Conservation (phyloP, 768 basidiomycete species). For the Epithele typhae region DNA sequence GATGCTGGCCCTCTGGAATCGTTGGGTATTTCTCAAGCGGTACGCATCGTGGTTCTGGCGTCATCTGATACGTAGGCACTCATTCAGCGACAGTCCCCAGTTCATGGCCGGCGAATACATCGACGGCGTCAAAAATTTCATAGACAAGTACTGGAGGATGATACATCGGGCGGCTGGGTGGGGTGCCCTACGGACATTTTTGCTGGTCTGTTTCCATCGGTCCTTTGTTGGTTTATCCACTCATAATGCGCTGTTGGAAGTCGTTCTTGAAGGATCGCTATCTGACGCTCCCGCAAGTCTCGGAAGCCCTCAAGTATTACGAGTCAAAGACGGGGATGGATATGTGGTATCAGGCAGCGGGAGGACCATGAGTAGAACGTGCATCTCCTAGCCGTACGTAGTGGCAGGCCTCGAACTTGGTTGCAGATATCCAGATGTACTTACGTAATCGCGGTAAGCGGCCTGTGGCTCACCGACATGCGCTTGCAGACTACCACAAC, state of each 20-base stretch:
- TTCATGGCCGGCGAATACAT: constrained; percentile 52
- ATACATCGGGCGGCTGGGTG: constrained; percentile 70
- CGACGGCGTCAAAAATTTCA: constrained; percentile 48
- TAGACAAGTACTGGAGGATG: constrained; percentile 58
- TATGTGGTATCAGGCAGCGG: constrained; percentile 35
- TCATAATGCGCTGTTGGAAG: constrained; percentile 34
- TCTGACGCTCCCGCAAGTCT: constrained; percentile 46
- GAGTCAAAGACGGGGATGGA: constrained; percentile 48
- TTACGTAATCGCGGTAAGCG: constrained; percentile 6
- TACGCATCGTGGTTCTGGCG: constrained; percentile 19
- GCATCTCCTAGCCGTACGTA: no score
- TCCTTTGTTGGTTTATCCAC: neutral
- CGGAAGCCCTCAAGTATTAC: constrained; percentile 48
- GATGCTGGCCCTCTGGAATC: constrained; percentile 71
- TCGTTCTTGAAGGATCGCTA: constrained; percentile 52
- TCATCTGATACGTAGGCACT: neutral
- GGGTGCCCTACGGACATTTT: constrained; percentile 55
- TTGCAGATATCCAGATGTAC: no score
- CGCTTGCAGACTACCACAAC: no score
- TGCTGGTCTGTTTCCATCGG: constrained; percentile 39
- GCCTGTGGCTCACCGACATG: constrained; percentile 4
- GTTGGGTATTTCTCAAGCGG: constrained; percentile 70
- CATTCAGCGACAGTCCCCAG: constrained; percentile 39
- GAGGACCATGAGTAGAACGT: no score
- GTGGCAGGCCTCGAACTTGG: no score